Evolutionary conservation across 1,284 basidiomycete genomes (phyloP).

Genomic region (Schizophyllum commune): DNA sequence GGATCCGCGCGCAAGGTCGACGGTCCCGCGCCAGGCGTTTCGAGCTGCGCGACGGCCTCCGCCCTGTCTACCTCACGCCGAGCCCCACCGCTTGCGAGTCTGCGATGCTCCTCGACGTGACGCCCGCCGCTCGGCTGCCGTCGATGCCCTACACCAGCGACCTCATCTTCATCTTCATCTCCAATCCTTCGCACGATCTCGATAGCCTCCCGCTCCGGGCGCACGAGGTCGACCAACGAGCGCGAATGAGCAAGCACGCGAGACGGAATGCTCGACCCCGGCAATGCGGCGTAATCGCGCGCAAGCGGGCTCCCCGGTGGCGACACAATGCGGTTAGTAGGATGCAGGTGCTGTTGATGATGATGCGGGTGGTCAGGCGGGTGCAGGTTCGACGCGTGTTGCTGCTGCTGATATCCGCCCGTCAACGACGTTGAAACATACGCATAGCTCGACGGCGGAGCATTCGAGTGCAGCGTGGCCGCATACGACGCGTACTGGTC

Average conservation of each 20-base stretch:
- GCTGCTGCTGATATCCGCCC: not conserved
- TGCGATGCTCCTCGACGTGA: not conserved
- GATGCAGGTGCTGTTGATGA: too few species aligned
- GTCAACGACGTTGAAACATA: too few species aligned
- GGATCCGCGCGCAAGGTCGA: not conserved
- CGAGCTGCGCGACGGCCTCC: not conserved
- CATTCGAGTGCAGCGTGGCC: too few species aligned
- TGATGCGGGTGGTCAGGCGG: not conserved
- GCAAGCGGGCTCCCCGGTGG: conserved; percentile 41
- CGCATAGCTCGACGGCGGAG: too few species aligned
- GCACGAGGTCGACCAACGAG: conserved; percentile 24
- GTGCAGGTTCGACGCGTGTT: not conserved
- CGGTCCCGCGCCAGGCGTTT: not conserved
- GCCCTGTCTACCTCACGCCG: too few species aligned
- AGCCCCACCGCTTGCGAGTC: not conserved
- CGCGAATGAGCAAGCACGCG: conserved; percentile 39
- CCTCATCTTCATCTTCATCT: not conserved
- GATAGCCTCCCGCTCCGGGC: conserved; percentile 8
- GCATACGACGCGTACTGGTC: not conserved
- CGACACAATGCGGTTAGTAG: conserved; percentile 34
- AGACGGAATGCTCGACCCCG: conserved; percentile 24
- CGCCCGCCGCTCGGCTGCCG: not conserved
- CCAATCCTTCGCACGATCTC: conserved; percentile 1
- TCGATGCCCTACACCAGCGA: not conserved
- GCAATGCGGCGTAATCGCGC: conserved; percentile 15